A percentile compares a stretch with the other conserved stretches of the same genome.
Conservation (phyloP, 352 stramenopile genomes). For the Globisporangium polare region DNA sequence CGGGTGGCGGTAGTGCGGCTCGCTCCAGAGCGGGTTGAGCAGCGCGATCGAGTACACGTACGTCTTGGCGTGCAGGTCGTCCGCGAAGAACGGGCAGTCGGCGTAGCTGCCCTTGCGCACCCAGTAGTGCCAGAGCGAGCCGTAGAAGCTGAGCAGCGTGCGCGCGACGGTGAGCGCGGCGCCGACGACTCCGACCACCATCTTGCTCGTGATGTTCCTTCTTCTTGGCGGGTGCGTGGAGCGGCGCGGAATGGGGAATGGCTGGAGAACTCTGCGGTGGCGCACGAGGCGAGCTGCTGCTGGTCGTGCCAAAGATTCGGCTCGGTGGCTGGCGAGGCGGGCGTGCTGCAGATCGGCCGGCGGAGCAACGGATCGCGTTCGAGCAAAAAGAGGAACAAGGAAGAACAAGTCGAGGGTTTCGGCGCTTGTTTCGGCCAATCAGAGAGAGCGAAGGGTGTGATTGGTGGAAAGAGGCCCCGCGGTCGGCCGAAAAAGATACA, state of each 20-base stretch:
- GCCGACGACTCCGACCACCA: slow-evolving; percentile 30
- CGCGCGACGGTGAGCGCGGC: slow-evolving; percentile 23
- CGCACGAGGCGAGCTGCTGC: neutral
- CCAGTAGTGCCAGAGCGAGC: slow-evolving; percentile 78
- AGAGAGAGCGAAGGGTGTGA: neutral
- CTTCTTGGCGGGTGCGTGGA: slow-evolving; percentile 6
- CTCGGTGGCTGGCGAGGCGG: neutral
- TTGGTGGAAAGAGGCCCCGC: neutral
- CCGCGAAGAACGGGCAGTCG: slow-evolving; percentile 73
- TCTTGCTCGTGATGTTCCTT: slow-evolving; percentile 7
- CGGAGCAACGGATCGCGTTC: neutral
- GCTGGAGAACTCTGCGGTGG: neutral
- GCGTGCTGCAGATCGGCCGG: too few species aligned
- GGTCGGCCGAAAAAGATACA: neutral
- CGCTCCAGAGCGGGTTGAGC: slow-evolving; percentile 92
- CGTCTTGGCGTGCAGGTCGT: slow-evolving; percentile 83
- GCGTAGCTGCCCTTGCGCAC: slow-evolving; percentile 65
- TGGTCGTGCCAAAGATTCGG: slow-evolving; percentile 2
- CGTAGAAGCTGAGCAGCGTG: slow-evolving; percentile 73
- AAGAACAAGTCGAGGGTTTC: neutral
- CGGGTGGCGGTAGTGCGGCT: slow-evolving; percentile 96
- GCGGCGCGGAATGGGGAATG: slow-evolving; percentile 12
- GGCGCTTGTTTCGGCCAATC: neutral
- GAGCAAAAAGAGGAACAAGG: neutral
- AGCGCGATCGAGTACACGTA: slow-evolving; percentile 95